Conservation (phyloP, 495 filamentous ascomycete species). For the Podospora tetraspora region DNA sequence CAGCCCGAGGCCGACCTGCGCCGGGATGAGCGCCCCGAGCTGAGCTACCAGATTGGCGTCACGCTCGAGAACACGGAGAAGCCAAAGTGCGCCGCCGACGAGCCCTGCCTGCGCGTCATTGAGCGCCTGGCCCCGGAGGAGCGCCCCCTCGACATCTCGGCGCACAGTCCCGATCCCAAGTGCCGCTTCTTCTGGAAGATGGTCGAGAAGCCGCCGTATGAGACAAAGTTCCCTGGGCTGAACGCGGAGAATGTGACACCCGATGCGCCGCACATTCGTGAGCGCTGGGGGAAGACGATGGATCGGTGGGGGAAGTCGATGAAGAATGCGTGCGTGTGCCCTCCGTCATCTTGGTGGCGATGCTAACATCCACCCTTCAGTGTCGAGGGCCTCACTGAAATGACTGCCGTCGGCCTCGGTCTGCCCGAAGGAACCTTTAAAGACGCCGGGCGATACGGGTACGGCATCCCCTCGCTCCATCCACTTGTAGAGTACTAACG, state of each 20-base stretch:
- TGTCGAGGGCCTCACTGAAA: slow-evolving; percentile 44
- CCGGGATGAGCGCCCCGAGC: slow-evolving; percentile 44
- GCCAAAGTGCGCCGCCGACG: slow-evolving; percentile 50
- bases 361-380: slow-evolving; percentile 18
- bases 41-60: slow-evolving; percentile 48
- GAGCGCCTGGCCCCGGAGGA: slow-evolving; percentile 40
- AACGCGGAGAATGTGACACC: slow-evolving; percentile 44
- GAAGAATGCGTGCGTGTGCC: slow-evolving; percentile 44
- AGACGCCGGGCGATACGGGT: slow-evolving; percentile 47
- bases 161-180: slow-evolving; percentile 44
- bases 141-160: slow-evolving; percentile 44
- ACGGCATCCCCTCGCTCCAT: slow-evolving; percentile 7
- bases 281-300: slow-evolving; percentile 43
- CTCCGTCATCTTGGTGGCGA: background rate
- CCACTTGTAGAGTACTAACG: background rate
- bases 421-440: slow-evolving; percentile 41
- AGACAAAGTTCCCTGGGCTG: slow-evolving; percentile 41
- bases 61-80: slow-evolving; percentile 52
- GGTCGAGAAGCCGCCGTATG: slow-evolving; percentile 42
- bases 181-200: slow-evolving; percentile 50
- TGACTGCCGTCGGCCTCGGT: slow-evolving; percentile 45
- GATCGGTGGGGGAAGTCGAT: slow-evolving; percentile 46
- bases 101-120: slow-evolving; percentile 47
- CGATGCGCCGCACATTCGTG: slow-evolving; percentile 35
- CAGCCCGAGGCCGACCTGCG: slow-evolving; percentile 39